These are phyloP conservation scores for Arachnomyces sp. DNA, from an alignment of 2,329 filamentous ascomycete genomes.

Conservation along the genomic window DNA sequence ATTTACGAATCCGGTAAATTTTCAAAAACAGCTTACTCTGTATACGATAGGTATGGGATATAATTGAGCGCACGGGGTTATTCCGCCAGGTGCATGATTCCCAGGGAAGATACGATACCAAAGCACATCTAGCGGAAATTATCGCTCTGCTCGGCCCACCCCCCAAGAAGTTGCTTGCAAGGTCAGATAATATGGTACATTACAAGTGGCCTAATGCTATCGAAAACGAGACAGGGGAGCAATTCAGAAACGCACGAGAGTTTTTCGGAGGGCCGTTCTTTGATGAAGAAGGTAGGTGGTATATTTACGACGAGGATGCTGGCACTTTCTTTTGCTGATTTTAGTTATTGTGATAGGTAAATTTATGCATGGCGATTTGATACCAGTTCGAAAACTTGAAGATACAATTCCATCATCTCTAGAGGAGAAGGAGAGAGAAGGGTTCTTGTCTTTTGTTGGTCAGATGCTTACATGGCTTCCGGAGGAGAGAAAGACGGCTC, in stretches of 20 bases:
- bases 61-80: conserved; percentile 17
- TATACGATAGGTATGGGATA: conserved; percentile 17
- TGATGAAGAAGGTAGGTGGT: conserved; percentile 21
- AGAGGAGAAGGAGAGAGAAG: conserved; percentile 22
- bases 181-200: conserved; percentile 25
- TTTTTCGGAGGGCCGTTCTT: conserved; percentile 34
- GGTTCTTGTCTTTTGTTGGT: conserved; percentile 26
- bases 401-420: conserved; percentile 18
- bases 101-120: conserved; percentile 29
- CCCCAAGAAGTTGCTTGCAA: conserved; percentile 27
- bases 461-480: conserved; percentile 31
- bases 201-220: conserved; percentile 24
- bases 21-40: background rate
- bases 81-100: conserved; percentile 27
- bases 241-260: conserved; percentile 26
- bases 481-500: conserved; percentile 28
- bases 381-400: conserved; percentile 16
- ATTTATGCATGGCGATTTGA: conserved; percentile 17
- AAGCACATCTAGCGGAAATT: conserved; percentile 37
- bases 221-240: conserved; percentile 19
- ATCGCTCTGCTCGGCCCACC: conserved; percentile 35
- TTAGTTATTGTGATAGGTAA: conserved; percentile 16
- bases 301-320: conserved; percentile 3
- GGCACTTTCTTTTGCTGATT: background rate
- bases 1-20: background rate